These are phyloP conservation scores for Suhomyces sp. DNA, from an alignment of 805 yeast species.

Conservation along the genomic window DNA sequence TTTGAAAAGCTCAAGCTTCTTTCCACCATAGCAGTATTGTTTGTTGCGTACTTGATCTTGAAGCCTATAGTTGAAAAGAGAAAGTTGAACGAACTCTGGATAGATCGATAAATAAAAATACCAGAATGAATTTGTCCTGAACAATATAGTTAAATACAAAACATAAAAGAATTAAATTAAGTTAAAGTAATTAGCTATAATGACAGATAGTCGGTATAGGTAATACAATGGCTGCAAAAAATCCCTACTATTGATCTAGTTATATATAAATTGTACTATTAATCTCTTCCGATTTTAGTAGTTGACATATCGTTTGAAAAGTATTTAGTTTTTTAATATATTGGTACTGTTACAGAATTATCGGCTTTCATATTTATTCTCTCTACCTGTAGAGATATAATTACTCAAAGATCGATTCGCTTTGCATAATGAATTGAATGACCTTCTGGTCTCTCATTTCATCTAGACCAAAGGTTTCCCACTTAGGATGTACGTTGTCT, in stretches of 20 bases:
- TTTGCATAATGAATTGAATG: conserved; percentile 15
- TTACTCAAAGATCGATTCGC: conserved; percentile 20
- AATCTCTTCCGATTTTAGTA: too few species aligned
- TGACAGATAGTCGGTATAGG: too few species aligned
- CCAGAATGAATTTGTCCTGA: neutral
- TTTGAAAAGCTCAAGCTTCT: conserved; percentile 68
- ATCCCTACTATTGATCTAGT: too few species aligned
- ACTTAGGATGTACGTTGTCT: conserved; percentile 13
- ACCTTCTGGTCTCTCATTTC: conserved; percentile 13
- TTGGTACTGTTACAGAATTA: neutral
- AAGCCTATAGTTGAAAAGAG: conserved; percentile 57
- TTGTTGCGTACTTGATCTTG: conserved; percentile 44
- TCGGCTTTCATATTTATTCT: neutral
- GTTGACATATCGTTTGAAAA: too few species aligned
- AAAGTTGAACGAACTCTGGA: conserved; percentile 54
- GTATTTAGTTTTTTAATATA: too few species aligned
- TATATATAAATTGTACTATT: too few species aligned
- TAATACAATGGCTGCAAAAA: too few species aligned
- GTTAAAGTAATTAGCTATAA: too few species aligned
- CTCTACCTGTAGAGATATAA: neutral
- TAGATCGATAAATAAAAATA: conserved; percentile 11
- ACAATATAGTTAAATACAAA: neutral
- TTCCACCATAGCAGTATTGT: conserved; percentile 53
- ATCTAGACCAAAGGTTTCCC: conserved; percentile 32
- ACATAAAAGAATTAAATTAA: too few species aligned